Conservation (phyloP, 2,329 filamentous ascomycete genomes). For the Ustulina deusta region DNA sequence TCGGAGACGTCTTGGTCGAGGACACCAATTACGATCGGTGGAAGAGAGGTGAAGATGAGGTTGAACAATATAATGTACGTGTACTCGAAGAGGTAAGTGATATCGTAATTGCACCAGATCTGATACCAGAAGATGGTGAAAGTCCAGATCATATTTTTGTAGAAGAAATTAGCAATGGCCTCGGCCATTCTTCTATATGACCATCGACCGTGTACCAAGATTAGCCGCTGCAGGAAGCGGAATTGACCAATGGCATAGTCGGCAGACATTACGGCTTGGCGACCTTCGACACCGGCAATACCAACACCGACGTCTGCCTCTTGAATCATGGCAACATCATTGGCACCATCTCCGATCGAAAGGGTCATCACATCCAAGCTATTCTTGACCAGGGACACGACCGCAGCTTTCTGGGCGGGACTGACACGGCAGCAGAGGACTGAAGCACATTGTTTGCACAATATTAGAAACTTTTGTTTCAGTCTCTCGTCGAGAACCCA, state of each 20-base stretch:
- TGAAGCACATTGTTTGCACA: conserved; percentile 97
- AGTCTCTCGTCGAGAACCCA: conserved; percentile 84
- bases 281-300: conserved; percentile 91
- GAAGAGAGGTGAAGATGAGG: conserved; percentile 93
- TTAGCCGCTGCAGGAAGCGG: conserved; percentile 83
- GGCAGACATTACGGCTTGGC: conserved; percentile 94
- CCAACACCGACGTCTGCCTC: conserved; percentile 97
- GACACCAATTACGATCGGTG: conserved; percentile 95
- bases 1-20: conserved; percentile 97
- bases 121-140: conserved; percentile 98
- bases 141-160: conserved; percentile 99
- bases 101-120: conserved; percentile 95
- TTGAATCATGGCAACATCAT: conserved; percentile 98
- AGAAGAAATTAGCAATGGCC: conserved; percentile 98
- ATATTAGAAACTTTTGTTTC: conserved; percentile 90
- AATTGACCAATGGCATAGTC: conserved; percentile 97
- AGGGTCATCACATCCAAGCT: conserved; percentile 96
- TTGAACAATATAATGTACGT: conserved; percentile 98
- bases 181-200: conserved; percentile 95
- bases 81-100: conserved; percentile 97
- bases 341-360: conserved; percentile 92
- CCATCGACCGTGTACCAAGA: conserved; percentile 93
- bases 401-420: conserved; percentile 96
- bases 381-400: conserved; percentile 94
- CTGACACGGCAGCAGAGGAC: conserved; percentile 98